Conservation (phyloP, 257 asterid species). For the Coffea eugenioides region DNA sequence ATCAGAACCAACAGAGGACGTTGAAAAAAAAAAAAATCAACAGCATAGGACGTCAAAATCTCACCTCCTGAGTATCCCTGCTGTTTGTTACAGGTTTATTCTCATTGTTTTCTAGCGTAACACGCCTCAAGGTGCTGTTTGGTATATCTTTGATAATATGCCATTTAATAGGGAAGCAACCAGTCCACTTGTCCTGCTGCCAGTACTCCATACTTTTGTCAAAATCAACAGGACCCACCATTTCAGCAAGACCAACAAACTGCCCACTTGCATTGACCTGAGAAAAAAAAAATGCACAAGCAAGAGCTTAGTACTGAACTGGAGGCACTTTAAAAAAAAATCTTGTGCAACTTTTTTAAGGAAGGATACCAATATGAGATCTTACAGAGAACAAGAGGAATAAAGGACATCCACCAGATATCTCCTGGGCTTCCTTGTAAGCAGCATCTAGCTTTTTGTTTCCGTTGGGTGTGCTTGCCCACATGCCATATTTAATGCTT, state of each 20-base stretch:
- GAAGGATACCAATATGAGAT: neutral
- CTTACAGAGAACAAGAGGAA: constrained; percentile 50
- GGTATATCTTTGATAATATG: constrained; percentile 45
- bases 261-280: constrained; percentile 56
- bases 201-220: constrained; percentile 37
- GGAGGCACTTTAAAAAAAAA: neutral
- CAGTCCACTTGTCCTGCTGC: constrained; percentile 58
- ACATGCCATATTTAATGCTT: constrained; percentile 49
- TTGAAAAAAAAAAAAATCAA: neutral
- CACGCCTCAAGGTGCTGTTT: constrained; percentile 33
- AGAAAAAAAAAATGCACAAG: neutral
- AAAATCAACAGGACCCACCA: constrained; percentile 42
- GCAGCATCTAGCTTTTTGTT: constrained; percentile 50
- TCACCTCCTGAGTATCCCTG: constrained; percentile 54
- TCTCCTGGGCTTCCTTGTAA: constrained; percentile 42
- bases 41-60: neutral
- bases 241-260: constrained; percentile 53
- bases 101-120: constrained; percentile 44
- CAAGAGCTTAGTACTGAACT: neutral
- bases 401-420: constrained; percentile 33
- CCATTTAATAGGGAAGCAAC: constrained; percentile 48
- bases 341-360: neutral
- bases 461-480: constrained; percentile 57
- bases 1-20: neutral
- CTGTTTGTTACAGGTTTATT: constrained; percentile 55